A percentile compares a stretch with the other conserved stretches of the same genome.
phyloP scores from a whole-genome alignment of 2,329 filamentous ascomycete species.

The Tympanopsis confertula region DNA sequence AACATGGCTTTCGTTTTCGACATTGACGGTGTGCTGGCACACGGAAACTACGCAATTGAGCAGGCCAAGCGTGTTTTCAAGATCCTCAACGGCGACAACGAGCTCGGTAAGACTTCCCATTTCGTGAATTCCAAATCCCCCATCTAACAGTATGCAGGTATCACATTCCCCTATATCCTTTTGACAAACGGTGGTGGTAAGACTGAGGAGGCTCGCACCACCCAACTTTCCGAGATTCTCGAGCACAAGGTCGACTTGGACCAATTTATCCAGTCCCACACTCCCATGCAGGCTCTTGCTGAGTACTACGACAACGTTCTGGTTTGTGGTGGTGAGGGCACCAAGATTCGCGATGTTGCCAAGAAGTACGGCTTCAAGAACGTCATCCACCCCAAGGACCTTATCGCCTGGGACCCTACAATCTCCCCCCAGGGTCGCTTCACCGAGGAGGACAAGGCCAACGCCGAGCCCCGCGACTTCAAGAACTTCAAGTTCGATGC shows the following conservation, averaged over 20 bases:
- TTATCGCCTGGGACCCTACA: conserved; percentile 56
- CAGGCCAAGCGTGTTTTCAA: conserved; percentile 54
- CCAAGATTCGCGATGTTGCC: conserved; percentile 62
- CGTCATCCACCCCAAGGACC: conserved; percentile 63
- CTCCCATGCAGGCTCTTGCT: conserved; percentile 63
- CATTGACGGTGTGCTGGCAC: conserved; percentile 66
- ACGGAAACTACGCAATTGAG: conserved; percentile 59
- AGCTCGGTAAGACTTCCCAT: conserved; percentile 36
- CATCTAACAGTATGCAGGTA: conserved; percentile 30
- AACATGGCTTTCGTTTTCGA: conserved; percentile 77
- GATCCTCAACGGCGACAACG: conserved; percentile 65
- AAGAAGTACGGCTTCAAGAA: conserved; percentile 66
- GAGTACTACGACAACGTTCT: conserved; percentile 70
- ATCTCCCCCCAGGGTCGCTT: conserved; percentile 61
- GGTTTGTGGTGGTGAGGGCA: conserved; percentile 65
- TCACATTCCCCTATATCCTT: conserved; percentile 68
- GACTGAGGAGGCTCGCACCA: conserved; percentile 50
- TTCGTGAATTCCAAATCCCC: background rate
- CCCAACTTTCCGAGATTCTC: conserved; percentile 58
- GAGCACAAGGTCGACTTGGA: conserved; percentile 53
- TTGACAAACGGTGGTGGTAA: conserved; percentile 67
- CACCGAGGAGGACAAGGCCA: conserved; percentile 53
- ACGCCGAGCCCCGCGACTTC: conserved; percentile 62
- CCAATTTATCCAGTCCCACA: conserved; percentile 70
- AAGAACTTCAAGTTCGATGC: conserved; percentile 60